Evolutionary conservation across 148 eudicot genomes (phyloP), one percentile per base, ranked within the genome.

Genomic region (Gaultheria prostrata): DNA sequence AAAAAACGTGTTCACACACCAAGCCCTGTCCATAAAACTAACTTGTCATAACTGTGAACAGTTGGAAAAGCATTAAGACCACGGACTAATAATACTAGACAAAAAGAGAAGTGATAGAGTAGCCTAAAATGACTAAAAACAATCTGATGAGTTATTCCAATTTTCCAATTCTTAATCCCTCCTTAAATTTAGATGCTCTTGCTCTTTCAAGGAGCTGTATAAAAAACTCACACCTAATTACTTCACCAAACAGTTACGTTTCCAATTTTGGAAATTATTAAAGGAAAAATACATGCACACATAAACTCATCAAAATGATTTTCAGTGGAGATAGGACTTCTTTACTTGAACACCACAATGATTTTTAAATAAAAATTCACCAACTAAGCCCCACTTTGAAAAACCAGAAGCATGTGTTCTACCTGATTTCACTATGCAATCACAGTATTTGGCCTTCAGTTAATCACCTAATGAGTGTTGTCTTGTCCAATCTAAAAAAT

Each of bases 371-470:
- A 32, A 70, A 70, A 70, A 30, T 28, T 70, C 43, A 32, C 74
- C 20, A 70, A 14, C 20, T 32, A 70, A 70, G 35, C 74, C 35
- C 20, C 8, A 70, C 43, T 32, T 17, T 5, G 8, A 24, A 32
- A 28, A 69, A 30, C 35, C 74, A 32, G 45, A 70, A 70, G 74
- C 18, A 32, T 14, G 18, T 1, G 20, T 70, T 70, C 74, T 70
- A 32, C 20, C 74, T 70, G 30, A 70, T 70, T 70, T 70, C 74
- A 70, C 43, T 32, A 32, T 70, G 39, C 43, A 70, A 70, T 70
- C 74, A 70, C 43, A 15, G 14, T 67, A 70, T 70, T 30, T 70
- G 35, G 20, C 74, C 74, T 70, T 32, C 21, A 30, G 74, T 14
- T 30, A 32, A 70, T 70, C 43, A 30, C 12, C 8, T 32, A 70